Conservation (phyloP, 768 basidiomycete genomes). For the Mrakia hoshinonis region DNA sequence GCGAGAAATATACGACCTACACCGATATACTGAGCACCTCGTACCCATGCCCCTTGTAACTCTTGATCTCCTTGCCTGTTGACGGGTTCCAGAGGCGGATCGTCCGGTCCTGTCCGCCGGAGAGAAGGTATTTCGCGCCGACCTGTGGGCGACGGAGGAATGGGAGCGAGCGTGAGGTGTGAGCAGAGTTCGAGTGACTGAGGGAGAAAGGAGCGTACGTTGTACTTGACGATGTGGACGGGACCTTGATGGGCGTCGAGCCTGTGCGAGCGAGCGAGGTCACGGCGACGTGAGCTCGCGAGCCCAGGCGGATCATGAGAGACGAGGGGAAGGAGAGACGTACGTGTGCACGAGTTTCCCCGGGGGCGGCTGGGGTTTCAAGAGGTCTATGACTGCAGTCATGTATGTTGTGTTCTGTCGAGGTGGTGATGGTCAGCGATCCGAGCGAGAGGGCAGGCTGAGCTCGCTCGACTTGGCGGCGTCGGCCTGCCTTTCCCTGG, state of each 20-base stretch:
- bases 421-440: not conserved
- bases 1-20: constrained; percentile 46
- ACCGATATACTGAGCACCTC: constrained; percentile 85
- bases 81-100: constrained; percentile 85
- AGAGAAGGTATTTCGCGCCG: constrained; percentile 83
- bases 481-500: too few species aligned
- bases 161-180: not conserved
- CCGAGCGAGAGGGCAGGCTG: not conserved
- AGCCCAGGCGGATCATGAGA: not conserved
- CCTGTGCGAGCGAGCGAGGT: constrained; percentile 28
- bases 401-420: not conserved
- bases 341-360: constrained; percentile 17
- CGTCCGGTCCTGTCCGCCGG: constrained; percentile 83
- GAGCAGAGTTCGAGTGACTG: not conserved
- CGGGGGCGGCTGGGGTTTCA: not conserved
- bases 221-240: constrained; percentile 83
- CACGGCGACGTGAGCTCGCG: not conserved
- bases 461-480: not conserved
- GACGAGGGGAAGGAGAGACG: not conserved
- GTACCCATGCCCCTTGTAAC: constrained; percentile 84
- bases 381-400: constrained; percentile 11
- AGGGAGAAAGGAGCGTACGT: constrained; percentile 41
- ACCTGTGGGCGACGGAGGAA: constrained; percentile 35
- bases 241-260: constrained; percentile 50
- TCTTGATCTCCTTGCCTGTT: constrained; percentile 79